Evolutionary conservation across 2,329 filamentous ascomycete species (phyloP).

Genomic region (Trichoderma sp.): DNA sequence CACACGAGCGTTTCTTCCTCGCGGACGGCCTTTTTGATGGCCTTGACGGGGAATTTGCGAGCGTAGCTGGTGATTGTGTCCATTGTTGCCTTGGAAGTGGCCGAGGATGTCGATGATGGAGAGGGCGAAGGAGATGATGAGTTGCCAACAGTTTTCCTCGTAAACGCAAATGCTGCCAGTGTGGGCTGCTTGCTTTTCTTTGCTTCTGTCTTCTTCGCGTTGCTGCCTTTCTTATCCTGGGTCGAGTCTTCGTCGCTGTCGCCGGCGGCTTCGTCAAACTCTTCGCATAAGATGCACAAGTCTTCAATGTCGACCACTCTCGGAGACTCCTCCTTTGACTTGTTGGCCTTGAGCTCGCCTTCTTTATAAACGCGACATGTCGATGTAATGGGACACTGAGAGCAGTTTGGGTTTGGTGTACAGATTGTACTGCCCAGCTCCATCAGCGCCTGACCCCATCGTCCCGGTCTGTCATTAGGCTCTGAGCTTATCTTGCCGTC

Average conservation of each 20-base stretch:
- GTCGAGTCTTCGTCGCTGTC: conserved; percentile 28
- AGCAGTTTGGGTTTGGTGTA: conserved; percentile 59
- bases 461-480: conserved; percentile 54
- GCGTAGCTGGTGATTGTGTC: conserved; percentile 47
- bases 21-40: conserved; percentile 53
- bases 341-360: conserved; percentile 39
- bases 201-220: conserved; percentile 23
- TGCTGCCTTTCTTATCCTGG: not conserved
- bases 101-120: not conserved
- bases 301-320: conserved; percentile 51
- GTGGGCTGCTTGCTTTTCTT: conserved; percentile 34
- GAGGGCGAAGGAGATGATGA: not conserved
- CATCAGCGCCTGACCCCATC: conserved; percentile 67
- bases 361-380: conserved; percentile 56
- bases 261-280: conserved; percentile 42
- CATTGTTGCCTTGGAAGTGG: conserved; percentile 29
- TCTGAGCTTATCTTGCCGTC: conserved; percentile 28
- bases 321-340: conserved; percentile 20
- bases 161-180: conserved; percentile 41
- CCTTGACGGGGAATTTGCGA: conserved; percentile 53
- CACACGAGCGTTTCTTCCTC: conserved; percentile 57
- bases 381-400: conserved; percentile 49
- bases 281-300: conserved; percentile 49
- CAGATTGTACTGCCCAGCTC: conserved; percentile 65
- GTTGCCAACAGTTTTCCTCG: conserved; percentile 21